Percentiles rank a stretch among this genome's conserved stretches.
Conservation (phyloP, 257 asterid species). For the Nyctanthes arbortristis region DNA sequence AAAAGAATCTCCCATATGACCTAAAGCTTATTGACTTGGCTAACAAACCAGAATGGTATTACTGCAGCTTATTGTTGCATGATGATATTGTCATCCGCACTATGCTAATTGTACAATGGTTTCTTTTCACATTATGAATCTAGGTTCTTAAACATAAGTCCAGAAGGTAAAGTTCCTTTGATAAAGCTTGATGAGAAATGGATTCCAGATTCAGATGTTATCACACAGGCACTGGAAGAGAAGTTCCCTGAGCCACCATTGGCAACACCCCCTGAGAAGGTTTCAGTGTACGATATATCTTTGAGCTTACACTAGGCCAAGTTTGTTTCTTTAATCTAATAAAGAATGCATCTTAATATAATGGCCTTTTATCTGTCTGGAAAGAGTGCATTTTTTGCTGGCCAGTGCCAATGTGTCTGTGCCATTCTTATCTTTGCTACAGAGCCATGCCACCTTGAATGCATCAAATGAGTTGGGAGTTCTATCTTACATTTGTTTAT, state of each 20-base stretch:
- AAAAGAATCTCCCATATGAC: constrained; percentile 81
- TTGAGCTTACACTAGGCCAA: neutral
- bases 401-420: too few relatives aligned
- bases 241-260: constrained; percentile 86
- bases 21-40: constrained; percentile 69
- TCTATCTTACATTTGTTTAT: neutral
- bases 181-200: constrained; percentile 88
- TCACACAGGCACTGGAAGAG: constrained; percentile 79
- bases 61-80: neutral
- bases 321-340: neutral
- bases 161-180: constrained; percentile 92
- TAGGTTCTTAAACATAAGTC: constrained; percentile 76
- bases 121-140: constrained; percentile 1
- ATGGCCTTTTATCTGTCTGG: neutral
- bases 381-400: too few relatives aligned
- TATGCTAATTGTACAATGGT: neutral
- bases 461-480: neutral
- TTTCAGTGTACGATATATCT: constrained; percentile 62
- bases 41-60: constrained; percentile 91
- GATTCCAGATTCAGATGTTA: constrained; percentile 94
- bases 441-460: neutral
- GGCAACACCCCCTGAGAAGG: constrained; percentile 80
- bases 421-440: neutral
- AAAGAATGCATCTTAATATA: neutral
- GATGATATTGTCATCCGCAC: neutral